These are phyloP conservation scores for Populus hybrid DNA, from an alignment of 441 rosid species.

Conservation along the genomic window DNA sequence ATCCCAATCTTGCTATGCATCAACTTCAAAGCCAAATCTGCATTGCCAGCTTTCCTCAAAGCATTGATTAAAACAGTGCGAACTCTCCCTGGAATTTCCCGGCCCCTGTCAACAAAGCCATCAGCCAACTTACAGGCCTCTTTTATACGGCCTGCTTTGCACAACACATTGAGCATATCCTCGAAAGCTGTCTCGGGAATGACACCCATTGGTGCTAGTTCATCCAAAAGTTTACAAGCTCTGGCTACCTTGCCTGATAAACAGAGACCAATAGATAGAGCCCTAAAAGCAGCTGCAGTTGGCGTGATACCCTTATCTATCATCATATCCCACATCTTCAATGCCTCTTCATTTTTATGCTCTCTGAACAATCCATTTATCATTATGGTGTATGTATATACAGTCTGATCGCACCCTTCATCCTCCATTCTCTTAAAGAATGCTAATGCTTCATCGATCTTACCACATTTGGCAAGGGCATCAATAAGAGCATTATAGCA, in stretches of 20 bases:
- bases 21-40: slow-evolving; percentile 80
- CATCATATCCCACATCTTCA: slow-evolving; percentile 78
- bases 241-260: slow-evolving; percentile 78
- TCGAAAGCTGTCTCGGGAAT: slow-evolving; percentile 77
- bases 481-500: slow-evolving; percentile 84
- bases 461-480: slow-evolving; percentile 58
- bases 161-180: slow-evolving; percentile 71
- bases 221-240: slow-evolving; percentile 92
- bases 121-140: slow-evolving; percentile 92
- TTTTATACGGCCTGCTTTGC: slow-evolving; percentile 80
- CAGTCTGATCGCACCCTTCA: slow-evolving; percentile 79
- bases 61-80: slow-evolving; percentile 81
- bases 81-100: slow-evolving; percentile 85
- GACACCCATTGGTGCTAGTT: slow-evolving; percentile 86
- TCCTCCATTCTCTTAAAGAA: slow-evolving; percentile 70
- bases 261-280: slow-evolving; percentile 72
- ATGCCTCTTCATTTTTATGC: slow-evolving; percentile 73
- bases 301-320: slow-evolving; percentile 86
- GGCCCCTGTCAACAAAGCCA: slow-evolving; percentile 83
- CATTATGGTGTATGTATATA: slow-evolving; percentile 76
- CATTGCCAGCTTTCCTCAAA: slow-evolving; percentile 80
- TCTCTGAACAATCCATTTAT: slow-evolving; percentile 62
- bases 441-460: slow-evolving; percentile 57
- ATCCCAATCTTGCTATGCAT: slow-evolving; percentile 94
- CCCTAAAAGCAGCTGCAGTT: slow-evolving; percentile 74